Base-by-base conservation (phyloP, 2,329 filamentous ascomycete species). In the Shiraia sp. region DNA sequence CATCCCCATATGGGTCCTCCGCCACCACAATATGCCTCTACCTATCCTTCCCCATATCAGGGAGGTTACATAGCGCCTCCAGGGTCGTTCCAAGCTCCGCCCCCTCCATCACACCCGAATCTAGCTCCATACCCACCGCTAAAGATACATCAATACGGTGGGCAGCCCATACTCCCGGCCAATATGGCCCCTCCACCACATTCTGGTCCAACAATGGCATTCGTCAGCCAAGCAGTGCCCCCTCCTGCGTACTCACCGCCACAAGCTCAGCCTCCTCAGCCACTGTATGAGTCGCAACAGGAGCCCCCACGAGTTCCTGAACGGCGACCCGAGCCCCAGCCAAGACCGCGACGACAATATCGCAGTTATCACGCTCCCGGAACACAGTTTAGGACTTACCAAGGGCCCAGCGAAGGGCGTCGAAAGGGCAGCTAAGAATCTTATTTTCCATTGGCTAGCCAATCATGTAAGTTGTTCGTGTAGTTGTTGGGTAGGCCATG, bases 1-100 rank as follows among this genome's bases (percentile, higher is more conserved):
- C 55, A 55, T 35, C 45, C 48, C 13, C 54, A 52, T 10, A 14
- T 42, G 6, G 45, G 33, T 5, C 51, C 55, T 28, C 54, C 55
- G 10, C 51, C 44, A 17, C 49, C 46, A 8, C 87, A 74, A 79
- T 84, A 88, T 22, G 19, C 49, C 30, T 38, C 43, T 22, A 25
- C 44, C 13, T 65, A 66, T 33, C 47, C 51, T 2, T 47, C 55
- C 7, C 32, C 50, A 3, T 65, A 64, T 13, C 57, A 59, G 42
- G 44, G 55, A 25, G 61, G 61, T 26, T 69, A 68, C 30, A 49
- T 62, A 12, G 59, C 65, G 10, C 64, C 65, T 4, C 55, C 61
- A 28, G 61, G 62, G 9, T 61, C 61, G 17, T 69, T 67, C 33
- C 59, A 63, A 46, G 61, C 63, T 19, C 63, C 59, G 12, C 63